phyloP scores from a whole-genome alignment of 2,329 filamentous ascomycete species.

The Mycosphaerella arachidis region DNA sequence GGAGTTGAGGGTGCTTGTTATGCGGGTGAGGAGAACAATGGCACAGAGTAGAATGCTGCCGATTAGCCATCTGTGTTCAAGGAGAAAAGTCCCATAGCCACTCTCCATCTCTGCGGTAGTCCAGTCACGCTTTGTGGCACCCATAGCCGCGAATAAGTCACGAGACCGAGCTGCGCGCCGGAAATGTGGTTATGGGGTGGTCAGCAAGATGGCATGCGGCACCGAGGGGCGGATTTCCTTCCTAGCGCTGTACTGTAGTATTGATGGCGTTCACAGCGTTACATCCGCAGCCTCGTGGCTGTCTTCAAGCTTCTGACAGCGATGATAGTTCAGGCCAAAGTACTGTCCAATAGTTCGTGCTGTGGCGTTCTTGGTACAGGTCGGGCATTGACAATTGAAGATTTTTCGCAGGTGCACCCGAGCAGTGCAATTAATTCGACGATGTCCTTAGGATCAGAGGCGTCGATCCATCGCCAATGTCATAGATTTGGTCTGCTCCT shows the following conservation, averaged over 20 bases:
- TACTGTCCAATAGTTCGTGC: background rate
- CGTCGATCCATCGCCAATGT: background rate
- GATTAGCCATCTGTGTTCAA: background rate
- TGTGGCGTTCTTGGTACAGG: background rate
- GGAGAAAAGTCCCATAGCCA: background rate
- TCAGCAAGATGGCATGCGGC: background rate
- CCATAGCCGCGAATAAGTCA: background rate
- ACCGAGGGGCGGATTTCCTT: background rate
- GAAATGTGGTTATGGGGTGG: background rate
- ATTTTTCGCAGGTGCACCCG: background rate
- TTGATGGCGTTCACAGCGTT: background rate
- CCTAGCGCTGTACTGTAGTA: background rate
- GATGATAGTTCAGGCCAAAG: background rate
- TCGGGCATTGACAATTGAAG: background rate
- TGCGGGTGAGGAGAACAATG: conserved; percentile 18
- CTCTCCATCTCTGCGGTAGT: background rate
- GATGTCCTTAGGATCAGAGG: too few relatives aligned
- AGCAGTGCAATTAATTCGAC: too few relatives aligned
- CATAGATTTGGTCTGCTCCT: too few relatives aligned
- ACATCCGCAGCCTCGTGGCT: background rate
- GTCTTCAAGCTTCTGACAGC: background rate
- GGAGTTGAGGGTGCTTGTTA: conserved; percentile 16
- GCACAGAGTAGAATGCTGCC: background rate
- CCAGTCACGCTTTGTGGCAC: background rate
- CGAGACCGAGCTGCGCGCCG: too few relatives aligned